phyloP scores from a whole-genome alignment of 768 basidiomycete genomes.

The Boletus rubescentipes region DNA sequence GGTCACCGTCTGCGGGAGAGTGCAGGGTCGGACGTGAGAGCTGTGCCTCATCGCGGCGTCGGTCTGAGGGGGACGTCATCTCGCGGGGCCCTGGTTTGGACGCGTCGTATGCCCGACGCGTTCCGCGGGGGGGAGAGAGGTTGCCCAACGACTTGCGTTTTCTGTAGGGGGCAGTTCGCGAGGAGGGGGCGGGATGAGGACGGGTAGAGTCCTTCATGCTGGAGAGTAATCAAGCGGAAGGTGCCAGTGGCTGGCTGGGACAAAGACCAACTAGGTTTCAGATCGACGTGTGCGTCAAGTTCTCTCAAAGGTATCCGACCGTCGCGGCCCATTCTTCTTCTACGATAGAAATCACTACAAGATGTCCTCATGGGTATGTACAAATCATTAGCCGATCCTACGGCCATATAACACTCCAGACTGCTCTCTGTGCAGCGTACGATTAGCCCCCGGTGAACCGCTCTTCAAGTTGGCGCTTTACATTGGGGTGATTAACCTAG shows the following conservation, averaged over 20 bases:
- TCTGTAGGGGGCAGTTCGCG: slow-evolving; percentile 19
- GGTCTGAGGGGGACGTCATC: slow-evolving; percentile 3
- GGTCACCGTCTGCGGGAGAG: slow-evolving; percentile 2
- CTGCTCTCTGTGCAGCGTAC: too few relatives aligned
- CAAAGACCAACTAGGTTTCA: slow-evolving; percentile 7
- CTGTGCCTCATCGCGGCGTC: slow-evolving; percentile 10
- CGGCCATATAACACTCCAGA: too few relatives aligned
- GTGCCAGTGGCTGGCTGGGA: slow-evolving; percentile 17
- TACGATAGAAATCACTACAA: background rate
- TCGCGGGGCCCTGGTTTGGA: slow-evolving; percentile 1
- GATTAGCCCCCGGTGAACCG: too few relatives aligned
- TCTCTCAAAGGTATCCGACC: slow-evolving; percentile 7
- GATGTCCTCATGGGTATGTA: background rate
- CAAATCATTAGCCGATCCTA: too few relatives aligned
- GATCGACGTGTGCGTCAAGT: background rate
- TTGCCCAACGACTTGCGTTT: slow-evolving; percentile 8
- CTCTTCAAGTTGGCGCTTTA: background rate
- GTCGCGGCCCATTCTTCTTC: slow-evolving; percentile 2
- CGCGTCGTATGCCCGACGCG: slow-evolving; percentile 16
- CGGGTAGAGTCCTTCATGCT: slow-evolving; percentile 28
- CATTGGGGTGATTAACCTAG: too few relatives aligned
- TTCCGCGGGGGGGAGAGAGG: slow-evolving; percentile 8
- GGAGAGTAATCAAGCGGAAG: slow-evolving; percentile 5
- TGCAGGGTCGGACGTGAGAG: background rate
- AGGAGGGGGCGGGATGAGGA: slow-evolving; percentile 9